phyloP scores from a whole-genome alignment of 2,329 filamentous ascomycete genomes.

The Colletotrichum somersetense region DNA sequence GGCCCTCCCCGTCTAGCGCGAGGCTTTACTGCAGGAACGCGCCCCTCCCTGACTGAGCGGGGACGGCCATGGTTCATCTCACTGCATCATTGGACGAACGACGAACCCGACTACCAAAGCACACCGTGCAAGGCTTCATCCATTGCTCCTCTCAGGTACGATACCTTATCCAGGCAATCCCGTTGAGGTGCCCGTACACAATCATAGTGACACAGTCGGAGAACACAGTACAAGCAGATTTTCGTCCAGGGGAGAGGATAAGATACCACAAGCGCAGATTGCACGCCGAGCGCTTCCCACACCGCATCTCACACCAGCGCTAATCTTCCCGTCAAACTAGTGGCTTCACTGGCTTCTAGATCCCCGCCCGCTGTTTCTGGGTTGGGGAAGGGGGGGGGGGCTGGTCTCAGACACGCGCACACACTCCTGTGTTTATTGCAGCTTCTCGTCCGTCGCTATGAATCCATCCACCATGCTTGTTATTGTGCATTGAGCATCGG shows the following conservation, averaged over 20 bases:
- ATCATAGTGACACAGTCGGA: no score
- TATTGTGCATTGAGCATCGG: constrained; percentile 25
- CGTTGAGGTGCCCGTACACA: no score
- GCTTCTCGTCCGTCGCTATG: constrained; percentile 10
- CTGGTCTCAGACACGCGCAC: constrained; percentile 25
- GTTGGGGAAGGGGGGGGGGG: constrained; percentile 4
- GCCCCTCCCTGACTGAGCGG: constrained; percentile 29
- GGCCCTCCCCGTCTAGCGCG: constrained; percentile 32
- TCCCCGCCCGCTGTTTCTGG: constrained; percentile 37
- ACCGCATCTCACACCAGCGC: constrained; percentile 14
- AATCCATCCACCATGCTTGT: background rate
- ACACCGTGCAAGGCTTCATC: constrained; percentile 20
- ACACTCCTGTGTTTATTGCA: background rate
- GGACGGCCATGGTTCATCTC: constrained; percentile 28
- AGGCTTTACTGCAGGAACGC: constrained; percentile 42
- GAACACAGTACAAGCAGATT: background rate
- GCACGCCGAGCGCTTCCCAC: constrained; percentile 8
- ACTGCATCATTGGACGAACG: constrained; percentile 19
- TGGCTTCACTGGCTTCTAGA: constrained; percentile 41
- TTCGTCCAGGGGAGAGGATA: background rate
- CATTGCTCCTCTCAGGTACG: background rate
- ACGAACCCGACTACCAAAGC: constrained; percentile 6
- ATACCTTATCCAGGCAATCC: no score
- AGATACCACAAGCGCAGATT: constrained; percentile 4
- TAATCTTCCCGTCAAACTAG: constrained; percentile 37